phyloP scores from a whole-genome alignment of 352 stramenopile species.

The Phytophthora idaei region DNA sequence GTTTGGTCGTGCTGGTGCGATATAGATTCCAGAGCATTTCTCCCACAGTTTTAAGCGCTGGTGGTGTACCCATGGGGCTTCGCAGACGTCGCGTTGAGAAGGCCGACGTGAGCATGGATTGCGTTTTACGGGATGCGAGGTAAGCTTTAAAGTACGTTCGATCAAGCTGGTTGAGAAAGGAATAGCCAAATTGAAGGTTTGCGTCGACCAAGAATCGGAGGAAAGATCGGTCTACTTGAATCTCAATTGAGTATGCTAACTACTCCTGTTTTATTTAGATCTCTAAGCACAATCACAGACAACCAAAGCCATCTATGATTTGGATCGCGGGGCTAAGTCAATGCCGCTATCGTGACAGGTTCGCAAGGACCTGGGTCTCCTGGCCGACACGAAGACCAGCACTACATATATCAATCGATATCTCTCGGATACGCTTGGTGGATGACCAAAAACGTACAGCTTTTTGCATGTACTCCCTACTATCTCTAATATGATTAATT shows the following conservation, averaged over 20 bases:
- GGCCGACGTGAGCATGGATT: no score
- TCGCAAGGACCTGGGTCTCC: not conserved
- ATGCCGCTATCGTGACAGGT: not conserved
- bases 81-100: not conserved
- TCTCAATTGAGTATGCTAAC: no score
- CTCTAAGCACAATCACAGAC: constrained; percentile 1
- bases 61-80: not conserved
- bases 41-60: not conserved
- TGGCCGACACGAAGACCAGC: not conserved
- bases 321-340: not conserved
- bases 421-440: constrained; percentile 9
- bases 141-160: not conserved
- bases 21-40: not conserved
- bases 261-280: not conserved
- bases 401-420: constrained; percentile 10
- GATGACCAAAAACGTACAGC: not conserved
- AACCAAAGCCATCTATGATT: not conserved
- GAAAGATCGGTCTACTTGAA: not conserved
- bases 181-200: not conserved
- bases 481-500: not conserved
- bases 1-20: not conserved
- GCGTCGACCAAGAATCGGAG: not conserved
- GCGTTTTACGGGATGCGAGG: not conserved
- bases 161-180: no score
- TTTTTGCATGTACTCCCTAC: not conserved